These are phyloP conservation scores for Neonectria coccinea DNA, from an alignment of 2,329 filamentous ascomycete species.

Conservation along the genomic window DNA sequence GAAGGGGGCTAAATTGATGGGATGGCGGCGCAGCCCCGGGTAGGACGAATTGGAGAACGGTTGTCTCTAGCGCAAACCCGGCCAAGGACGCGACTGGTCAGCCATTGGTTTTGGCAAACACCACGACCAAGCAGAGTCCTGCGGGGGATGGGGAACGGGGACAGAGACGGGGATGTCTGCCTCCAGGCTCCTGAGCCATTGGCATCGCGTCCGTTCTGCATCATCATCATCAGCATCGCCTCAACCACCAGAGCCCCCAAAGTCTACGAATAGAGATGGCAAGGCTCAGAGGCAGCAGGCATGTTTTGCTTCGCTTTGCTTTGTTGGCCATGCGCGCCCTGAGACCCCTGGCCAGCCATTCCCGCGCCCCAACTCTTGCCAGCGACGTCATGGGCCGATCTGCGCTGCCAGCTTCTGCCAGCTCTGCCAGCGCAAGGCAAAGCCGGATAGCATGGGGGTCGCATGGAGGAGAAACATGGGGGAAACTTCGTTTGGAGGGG, in stretches of 20 bases:
- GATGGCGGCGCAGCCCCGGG: slow-evolving; percentile 22
- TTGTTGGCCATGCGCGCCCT: slow-evolving; percentile 28
- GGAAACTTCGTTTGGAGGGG: slow-evolving; percentile 12
- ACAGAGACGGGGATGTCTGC: slow-evolving; percentile 21
- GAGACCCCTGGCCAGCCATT: slow-evolving; percentile 21
- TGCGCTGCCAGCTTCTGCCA: slow-evolving; percentile 9
- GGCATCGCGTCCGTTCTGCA: slow-evolving; percentile 14
- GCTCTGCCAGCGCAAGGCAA: slow-evolving; percentile 2
- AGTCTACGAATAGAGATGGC: not conserved
- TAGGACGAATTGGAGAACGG: slow-evolving; percentile 15
- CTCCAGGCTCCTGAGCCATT: slow-evolving; percentile 9
- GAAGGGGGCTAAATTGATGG: slow-evolving; percentile 7
- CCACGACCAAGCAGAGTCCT: slow-evolving; percentile 18
- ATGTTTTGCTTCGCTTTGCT: slow-evolving; percentile 20
- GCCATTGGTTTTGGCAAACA: slow-evolving; percentile 23
- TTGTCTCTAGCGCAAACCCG: slow-evolving; percentile 19
- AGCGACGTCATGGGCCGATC: slow-evolving; percentile 35
- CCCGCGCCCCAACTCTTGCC: slow-evolving; percentile 7
- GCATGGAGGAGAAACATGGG: slow-evolving; percentile 31
- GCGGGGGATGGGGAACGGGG: slow-evolving; percentile 19
- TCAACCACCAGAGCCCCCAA: slow-evolving; percentile 2
- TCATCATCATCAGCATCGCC: slow-evolving; percentile 22
- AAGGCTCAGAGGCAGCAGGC: not conserved
- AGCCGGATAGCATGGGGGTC: slow-evolving; percentile 19
- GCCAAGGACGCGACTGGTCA: slow-evolving; percentile 26